phyloP scores from a whole-genome alignment of 2,329 filamentous ascomycete genomes.

The Eutypella sp. region DNA sequence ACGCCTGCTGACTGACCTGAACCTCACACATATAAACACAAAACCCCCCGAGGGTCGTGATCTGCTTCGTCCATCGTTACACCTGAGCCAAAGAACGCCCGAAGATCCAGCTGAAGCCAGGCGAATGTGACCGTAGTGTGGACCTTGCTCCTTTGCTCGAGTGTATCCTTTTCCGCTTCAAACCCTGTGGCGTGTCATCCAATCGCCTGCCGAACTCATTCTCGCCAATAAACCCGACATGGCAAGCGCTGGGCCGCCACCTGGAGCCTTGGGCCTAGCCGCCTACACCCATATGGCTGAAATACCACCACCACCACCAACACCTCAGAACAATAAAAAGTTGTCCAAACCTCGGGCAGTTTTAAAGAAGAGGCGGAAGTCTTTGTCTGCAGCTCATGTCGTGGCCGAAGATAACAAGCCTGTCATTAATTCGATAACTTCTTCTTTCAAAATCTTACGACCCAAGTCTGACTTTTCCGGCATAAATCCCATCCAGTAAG shows the following conservation, averaged over 20 bases:
- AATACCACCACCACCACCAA: background rate
- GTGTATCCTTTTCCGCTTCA: background rate
- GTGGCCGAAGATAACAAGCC: background rate
- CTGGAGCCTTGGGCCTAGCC: background rate
- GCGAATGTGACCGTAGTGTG: background rate
- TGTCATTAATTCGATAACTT: background rate
- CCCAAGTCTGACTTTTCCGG: too few relatives aligned
- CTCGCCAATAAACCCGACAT: background rate
- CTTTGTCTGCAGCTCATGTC: background rate
- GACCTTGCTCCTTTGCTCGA: too few relatives aligned
- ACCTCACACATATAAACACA: too few relatives aligned
- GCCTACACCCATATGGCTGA: background rate
- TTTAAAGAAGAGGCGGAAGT: background rate
- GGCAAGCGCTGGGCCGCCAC: background rate
- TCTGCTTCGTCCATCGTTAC: too few relatives aligned
- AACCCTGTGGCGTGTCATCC: background rate
- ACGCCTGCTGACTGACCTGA: too few relatives aligned
- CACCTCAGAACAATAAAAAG: background rate
- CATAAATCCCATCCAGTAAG: background rate
- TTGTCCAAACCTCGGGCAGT: background rate
- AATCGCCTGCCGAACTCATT: background rate
- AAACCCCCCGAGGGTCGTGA: too few relatives aligned
- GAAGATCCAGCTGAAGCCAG: background rate
- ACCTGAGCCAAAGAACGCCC: background rate
- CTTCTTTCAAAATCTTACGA: too few relatives aligned